These are phyloP conservation scores for Sungouiozyma ichnusensis DNA, from an alignment of 805 yeast genomes.

Conservation along the genomic window DNA sequence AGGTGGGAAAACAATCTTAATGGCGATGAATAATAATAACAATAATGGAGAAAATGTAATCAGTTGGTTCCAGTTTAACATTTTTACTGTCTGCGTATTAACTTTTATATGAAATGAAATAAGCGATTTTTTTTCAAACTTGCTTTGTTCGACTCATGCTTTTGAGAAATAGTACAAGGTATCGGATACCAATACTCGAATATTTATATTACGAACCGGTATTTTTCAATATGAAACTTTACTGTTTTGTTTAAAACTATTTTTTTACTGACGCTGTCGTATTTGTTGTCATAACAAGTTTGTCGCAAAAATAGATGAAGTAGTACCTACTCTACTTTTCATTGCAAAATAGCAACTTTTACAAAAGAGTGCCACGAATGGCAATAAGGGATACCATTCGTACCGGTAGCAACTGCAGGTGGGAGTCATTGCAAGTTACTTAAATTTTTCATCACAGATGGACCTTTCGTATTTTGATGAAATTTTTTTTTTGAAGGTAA, in stretches of 20 bases:
- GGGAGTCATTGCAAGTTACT: no score
- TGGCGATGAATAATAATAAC: background rate
- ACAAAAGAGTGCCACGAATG: background rate
- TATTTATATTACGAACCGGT: no score
- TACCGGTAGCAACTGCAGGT: no score
- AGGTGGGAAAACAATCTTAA: conserved; percentile 35
- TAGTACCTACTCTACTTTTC: background rate
- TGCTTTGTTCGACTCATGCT: no score
- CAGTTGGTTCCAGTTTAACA: background rate
- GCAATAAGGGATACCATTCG: background rate
- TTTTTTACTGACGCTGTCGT: background rate
- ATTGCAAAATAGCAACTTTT: background rate
- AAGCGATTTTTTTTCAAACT: no score
- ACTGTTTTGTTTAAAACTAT: no score
- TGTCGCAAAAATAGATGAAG: background rate
- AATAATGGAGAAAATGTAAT: background rate
- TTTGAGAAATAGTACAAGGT: no score
- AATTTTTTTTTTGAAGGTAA: no score
- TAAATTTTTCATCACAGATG: no score
- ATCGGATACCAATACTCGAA: no score
- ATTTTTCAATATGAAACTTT: no score
- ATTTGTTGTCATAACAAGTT: background rate
- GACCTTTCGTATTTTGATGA: no score
- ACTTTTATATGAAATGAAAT: background rate
- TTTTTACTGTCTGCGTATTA: background rate